Percentiles rank a stretch among this genome's conserved stretches.
Evolutionary conservation across 2,329 filamentous ascomycete genomes (phyloP).

Genomic region (Neophaeococcomyces mojaviensis): DNA sequence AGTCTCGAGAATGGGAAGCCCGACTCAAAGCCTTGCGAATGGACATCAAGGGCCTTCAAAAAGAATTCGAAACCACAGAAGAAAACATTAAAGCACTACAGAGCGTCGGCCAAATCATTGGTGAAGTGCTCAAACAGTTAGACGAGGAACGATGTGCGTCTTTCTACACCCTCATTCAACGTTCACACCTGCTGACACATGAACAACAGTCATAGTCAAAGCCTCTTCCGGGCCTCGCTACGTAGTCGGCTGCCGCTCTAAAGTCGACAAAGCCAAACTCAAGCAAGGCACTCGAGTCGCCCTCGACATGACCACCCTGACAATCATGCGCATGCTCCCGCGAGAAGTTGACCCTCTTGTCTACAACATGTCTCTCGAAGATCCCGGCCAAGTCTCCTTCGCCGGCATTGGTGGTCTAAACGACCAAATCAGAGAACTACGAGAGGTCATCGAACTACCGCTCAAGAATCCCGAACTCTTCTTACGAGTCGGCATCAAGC

Average conservation of each 20-base stretch:
- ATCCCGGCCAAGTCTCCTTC: constrained; percentile 95
- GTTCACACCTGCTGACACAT: neutral
- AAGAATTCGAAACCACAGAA: constrained; percentile 92
- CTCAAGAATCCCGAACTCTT: constrained; percentile 99
- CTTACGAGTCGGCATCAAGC: constrained; percentile 93
- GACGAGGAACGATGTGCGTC: constrained; percentile 94
- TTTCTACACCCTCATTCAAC: neutral
- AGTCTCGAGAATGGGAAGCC: constrained; percentile 97
- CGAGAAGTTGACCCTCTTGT: constrained; percentile 96
- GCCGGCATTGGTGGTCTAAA: constrained; percentile 95
- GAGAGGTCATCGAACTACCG: constrained; percentile 95
- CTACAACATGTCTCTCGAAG: constrained; percentile 99
- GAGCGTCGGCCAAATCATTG: constrained; percentile 98
- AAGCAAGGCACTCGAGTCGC: constrained; percentile 98
- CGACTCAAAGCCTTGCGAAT: constrained; percentile 90
- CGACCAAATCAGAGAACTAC: constrained; percentile 93
- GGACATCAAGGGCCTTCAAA: constrained; percentile 92
- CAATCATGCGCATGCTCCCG: constrained; percentile 99
- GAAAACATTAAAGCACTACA: constrained; percentile 99
- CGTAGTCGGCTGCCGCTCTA: constrained; percentile 95
- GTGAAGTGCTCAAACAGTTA: constrained; percentile 96
- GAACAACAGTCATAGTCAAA: constrained; percentile 82
- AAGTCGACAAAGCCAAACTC: constrained; percentile 93
- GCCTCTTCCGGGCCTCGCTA: constrained; percentile 95
- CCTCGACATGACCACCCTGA: constrained; percentile 98